These are phyloP conservation scores for Eutrema salsugineum DNA, from an alignment of 441 rosid species.

Conservation along the genomic window DNA sequence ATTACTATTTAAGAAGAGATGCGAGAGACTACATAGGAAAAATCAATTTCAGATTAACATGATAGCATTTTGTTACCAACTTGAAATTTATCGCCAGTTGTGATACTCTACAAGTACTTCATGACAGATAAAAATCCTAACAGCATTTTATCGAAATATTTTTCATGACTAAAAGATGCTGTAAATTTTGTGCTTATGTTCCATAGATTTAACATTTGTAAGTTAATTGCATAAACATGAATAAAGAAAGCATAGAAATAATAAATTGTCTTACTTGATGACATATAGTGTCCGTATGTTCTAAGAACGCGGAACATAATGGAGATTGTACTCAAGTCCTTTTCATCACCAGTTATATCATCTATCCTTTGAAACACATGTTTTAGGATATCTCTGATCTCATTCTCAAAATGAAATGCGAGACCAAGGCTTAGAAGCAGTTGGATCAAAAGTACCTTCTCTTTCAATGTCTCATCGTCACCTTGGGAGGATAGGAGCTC, in stretches of 20 bases:
- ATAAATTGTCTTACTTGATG: constrained; percentile 7
- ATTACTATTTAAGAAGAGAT: neutral
- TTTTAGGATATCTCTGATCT: constrained; percentile 1
- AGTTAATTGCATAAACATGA: neutral
- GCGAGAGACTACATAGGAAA: neutral
- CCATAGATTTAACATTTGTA: neutral
- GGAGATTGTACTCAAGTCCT: constrained; percentile 6
- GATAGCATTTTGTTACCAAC: neutral
- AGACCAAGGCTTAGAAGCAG: constrained; percentile 9
- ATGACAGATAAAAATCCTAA: neutral
- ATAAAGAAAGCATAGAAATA: neutral
- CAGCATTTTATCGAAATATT: neutral
- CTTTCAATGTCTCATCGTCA: neutral
- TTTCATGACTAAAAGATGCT: neutral
- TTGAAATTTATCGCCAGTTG: no score
- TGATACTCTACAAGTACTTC: no score
- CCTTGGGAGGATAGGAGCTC: neutral
- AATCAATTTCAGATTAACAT: neutral
- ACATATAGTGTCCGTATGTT: constrained; percentile 8
- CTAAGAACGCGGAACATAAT: constrained; percentile 4
- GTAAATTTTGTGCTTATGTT: neutral
- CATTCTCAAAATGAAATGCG: constrained; percentile 14
- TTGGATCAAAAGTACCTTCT: neutral
- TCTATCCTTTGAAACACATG: constrained; percentile 2
- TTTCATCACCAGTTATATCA: neutral